Evolutionary conservation across 352 stramenopile species (phyloP), one percentile per base, ranked within the genome.

Genomic region (Pythium coloratum): DNA sequence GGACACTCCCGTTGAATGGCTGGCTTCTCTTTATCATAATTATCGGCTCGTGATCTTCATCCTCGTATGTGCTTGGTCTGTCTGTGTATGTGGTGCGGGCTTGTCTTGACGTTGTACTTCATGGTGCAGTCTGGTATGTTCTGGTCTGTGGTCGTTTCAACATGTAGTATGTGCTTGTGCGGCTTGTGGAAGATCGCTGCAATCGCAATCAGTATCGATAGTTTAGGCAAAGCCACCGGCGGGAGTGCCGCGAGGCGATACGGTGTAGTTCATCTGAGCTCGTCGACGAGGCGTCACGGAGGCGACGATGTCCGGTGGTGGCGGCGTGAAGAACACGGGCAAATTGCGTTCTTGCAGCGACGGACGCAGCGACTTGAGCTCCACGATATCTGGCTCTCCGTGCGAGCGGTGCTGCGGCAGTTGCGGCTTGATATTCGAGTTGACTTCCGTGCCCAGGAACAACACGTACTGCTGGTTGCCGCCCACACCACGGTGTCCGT

Each of bases 281-380:
- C 77, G 83, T 33, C 72, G 75, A 7, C 81, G 78, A 54, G 85
- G 62, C 28, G 80, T 74, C 40, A 67, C 33, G 16, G 50, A 44
- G 3, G 54, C 59, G n/a, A 67, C 33, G 16, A 64, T 56, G 10
- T 67, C 56, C 7, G 55, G 54, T 20, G 63, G 69, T 16, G 84
- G 76, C 33, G 80, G 73, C 42, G 76, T 76, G 69, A 92, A 86
- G 67, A 92, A 92, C 40, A 88, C 73, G 40, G 84, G 84, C 76
- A 90, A 79, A 20, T 66, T 18, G 33, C 85, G 83, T 28, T 81
- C 60, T 36, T 78, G 73, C 42, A 92, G 63, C 40, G 74, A 79
- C 51, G 82, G 82, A 10, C 77, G 82, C 64, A 92, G 81, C 9
- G 78, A 51, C 30, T 81, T 73, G 55, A 85, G 72, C 8, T 90